Base-by-base conservation (phyloP, 2,329 filamentous ascomycete species). In the Verruconis gallopava region DNA sequence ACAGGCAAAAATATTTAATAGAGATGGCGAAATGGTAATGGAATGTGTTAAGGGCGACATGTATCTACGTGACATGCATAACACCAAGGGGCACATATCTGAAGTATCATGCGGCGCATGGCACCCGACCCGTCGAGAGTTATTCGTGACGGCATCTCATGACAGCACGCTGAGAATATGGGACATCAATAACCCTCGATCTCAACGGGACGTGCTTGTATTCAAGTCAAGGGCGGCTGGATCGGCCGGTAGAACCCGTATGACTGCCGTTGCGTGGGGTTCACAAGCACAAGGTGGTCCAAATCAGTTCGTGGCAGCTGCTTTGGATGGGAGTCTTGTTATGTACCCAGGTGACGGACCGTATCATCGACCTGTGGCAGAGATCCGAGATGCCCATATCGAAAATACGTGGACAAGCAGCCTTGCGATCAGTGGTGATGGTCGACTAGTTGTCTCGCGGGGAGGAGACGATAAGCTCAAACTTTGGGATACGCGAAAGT, bases 41-140 rank as follows among this genome's bases (percentile, higher is more conserved):
- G 86, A 95, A 55, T 96, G 94, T 50, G 81, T 86, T 51, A 98
- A 98, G 63, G 91, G 91, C 36, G 91, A 98, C 58, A 96, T 96
- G 88, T 98, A 98, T 54, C 65, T 98, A 50, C 75, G 89, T 42
- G 91, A 98, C 59, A 93, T 96, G 81, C 77, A 95, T 62, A 88
- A 96, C 58, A 98, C 91, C 3, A 96, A 95, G 58, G 91, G 91
- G 1, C 91, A 98, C 61, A 79, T 95, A 40, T 88, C 88, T 3
- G 91, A 95, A 61, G 75, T 95, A 32, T 86, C 85, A 3, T 82
- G 80, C 17, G 89, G 85, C 17, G 81, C 81, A 30, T 98, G 91
- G 91, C 85, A 89, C 60, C 91, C 91, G 1, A 79, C 78, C 2
- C 79, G 95, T 57, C 79, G 73, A 54, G 86, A 94, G 50, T 53